phyloP scores from a whole-genome alignment of 106 monocot genomes.

The Allium fistulosum region DNA sequence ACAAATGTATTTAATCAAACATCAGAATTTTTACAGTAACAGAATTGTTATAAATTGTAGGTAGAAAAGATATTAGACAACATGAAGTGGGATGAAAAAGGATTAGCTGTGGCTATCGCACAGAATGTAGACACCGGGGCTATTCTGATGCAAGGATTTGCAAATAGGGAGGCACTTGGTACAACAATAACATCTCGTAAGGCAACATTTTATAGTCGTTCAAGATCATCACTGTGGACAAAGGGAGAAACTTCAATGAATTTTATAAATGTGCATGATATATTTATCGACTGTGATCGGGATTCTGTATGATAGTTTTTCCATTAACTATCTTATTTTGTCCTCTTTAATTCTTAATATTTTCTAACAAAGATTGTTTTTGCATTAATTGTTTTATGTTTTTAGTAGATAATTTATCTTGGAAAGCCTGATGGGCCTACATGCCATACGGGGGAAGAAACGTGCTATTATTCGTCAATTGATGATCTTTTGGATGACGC shows the following conservation, averaged over 20 bases:
- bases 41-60: slow-evolving; percentile 12
- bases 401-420: slow-evolving; percentile 77
- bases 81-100: slow-evolving; percentile 88
- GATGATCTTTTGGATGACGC: slow-evolving; percentile 47
- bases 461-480: slow-evolving; percentile 80
- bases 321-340: no score
- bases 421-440: slow-evolving; percentile 94
- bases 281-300: slow-evolving; percentile 92
- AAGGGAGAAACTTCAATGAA: slow-evolving; percentile 95
- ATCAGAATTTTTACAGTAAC: no score
- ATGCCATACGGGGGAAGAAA: slow-evolving; percentile 88
- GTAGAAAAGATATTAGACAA: slow-evolving; percentile 47
- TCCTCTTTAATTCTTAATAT: no score
- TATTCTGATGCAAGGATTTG: slow-evolving; percentile 97
- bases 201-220: slow-evolving; percentile 96
- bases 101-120: slow-evolving; percentile 84
- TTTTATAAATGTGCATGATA: slow-evolving; percentile 91
- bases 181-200: slow-evolving; percentile 63
- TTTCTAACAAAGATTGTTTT: no score
- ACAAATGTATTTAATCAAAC: no score
- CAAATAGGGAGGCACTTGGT: slow-evolving; percentile 73
- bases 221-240: slow-evolving; percentile 85
- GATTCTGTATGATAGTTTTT: slow-evolving; percentile 62
- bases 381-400: no score
- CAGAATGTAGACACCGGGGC: slow-evolving; percentile 94